phyloP scores from a whole-genome alignment of 2,329 filamentous ascomycete genomes.

The Alternaria incomplexa region DNA sequence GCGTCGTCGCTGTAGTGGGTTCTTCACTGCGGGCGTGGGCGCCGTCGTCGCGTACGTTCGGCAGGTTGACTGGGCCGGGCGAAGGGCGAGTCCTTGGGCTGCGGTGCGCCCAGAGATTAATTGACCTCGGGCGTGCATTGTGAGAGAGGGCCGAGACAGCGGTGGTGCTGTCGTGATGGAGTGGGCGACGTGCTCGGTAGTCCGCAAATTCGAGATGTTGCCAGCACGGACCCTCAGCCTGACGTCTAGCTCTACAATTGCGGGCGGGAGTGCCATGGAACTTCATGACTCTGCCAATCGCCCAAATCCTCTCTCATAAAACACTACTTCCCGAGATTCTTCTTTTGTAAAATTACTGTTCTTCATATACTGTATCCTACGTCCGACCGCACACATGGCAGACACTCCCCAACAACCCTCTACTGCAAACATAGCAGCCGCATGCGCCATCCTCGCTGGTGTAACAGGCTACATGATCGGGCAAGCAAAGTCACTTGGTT shows the following conservation, averaged over 20 bases:
- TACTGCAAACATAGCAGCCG: conserved; percentile 67
- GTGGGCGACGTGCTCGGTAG: conserved; percentile 25
- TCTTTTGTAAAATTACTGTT: not conserved
- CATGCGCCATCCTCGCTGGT: conserved; percentile 75
- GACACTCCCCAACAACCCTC: conserved; percentile 56
- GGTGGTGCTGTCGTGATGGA: conserved; percentile 21
- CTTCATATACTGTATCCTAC: not conserved
- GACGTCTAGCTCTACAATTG: conserved; percentile 2
- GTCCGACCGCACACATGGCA: conserved; percentile 24
- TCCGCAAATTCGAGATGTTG: conserved; percentile 26
- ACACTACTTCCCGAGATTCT: not conserved
- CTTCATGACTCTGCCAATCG: not conserved
- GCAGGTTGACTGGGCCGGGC: conserved; percentile 18
- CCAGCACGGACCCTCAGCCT: conserved; percentile 6
- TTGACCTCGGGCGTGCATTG: conserved; percentile 41
- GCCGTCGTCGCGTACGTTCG: conserved; percentile 38
- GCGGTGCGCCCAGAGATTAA: conserved; percentile 34
- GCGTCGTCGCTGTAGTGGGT: conserved; percentile 34
- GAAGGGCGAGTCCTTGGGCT: conserved; percentile 12
- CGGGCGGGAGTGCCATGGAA: not conserved
- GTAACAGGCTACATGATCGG: conserved; percentile 77
- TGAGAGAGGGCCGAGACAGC: conserved; percentile 10
- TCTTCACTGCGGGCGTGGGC: conserved; percentile 24
- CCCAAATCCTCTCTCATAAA: no score
- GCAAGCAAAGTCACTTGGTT: conserved; percentile 70